Percentiles rank a stretch among this genome's conserved stretches.
Evolutionary conservation across 1,139 yeast genomes (phyloP).

Genomic region (Kurtzmaniella natalensis): DNA sequence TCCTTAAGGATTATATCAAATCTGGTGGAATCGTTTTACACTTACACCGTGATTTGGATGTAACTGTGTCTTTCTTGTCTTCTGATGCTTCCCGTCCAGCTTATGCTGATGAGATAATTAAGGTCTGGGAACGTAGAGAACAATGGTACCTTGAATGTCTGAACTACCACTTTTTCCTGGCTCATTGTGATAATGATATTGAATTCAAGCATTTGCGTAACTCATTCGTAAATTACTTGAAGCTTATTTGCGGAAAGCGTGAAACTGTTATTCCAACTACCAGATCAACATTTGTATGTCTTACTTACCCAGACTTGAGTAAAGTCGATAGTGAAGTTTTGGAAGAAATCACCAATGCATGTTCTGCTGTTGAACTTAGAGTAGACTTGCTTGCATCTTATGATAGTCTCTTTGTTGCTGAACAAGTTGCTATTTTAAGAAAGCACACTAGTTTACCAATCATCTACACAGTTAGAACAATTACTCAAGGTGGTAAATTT

Average conservation of each 20-base stretch:
- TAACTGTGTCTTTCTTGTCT: constrained; percentile 69
- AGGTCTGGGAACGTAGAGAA: constrained; percentile 83
- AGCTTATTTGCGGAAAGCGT: constrained; percentile 57
- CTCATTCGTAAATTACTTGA: constrained; percentile 56
- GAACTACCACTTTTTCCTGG: constrained; percentile 71
- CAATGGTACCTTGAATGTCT: constrained; percentile 78
- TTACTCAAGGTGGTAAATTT: constrained; percentile 78
- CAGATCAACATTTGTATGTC: constrained; percentile 68
- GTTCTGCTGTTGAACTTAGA: constrained; percentile 78
- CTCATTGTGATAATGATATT: constrained; percentile 55
- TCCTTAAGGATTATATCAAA: constrained; percentile 50
- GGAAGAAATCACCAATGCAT: constrained; percentile 58
- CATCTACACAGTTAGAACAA: constrained; percentile 74
- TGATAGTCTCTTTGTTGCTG: constrained; percentile 55
- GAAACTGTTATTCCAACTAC: constrained; percentile 40
- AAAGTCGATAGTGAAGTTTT: constrained; percentile 41
- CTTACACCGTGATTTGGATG: constrained; percentile 80
- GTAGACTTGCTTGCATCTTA: constrained; percentile 63
- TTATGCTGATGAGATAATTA: constrained; percentile 68
- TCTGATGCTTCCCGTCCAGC: constrained; percentile 87
- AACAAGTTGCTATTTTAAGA: constrained; percentile 70
- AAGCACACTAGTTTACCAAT: constrained; percentile 64
- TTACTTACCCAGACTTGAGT: constrained; percentile 57
- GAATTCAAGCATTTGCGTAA: constrained; percentile 57
- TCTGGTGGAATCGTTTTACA: constrained; percentile 80